Evolutionary conservation across 768 basidiomycete species (phyloP).

Genomic region (Ramaria sp.): DNA sequence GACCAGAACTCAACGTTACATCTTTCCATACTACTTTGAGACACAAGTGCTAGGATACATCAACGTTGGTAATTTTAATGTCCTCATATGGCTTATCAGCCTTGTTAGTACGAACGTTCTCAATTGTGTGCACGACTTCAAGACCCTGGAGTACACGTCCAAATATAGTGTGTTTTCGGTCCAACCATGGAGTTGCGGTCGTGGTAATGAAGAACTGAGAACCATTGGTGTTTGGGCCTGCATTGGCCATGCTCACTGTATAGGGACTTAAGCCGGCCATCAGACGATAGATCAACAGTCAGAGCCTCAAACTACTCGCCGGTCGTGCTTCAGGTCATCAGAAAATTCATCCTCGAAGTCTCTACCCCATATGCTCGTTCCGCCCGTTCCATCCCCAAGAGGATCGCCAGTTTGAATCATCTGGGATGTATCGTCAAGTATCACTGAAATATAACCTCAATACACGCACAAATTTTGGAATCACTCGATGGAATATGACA

Average conservation of each 20-base stretch:
- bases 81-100: constrained; percentile 86
- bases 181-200: constrained; percentile 86
- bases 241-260: constrained; percentile 92
- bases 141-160: constrained; percentile 80
- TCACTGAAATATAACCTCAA: neutral
- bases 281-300: neutral
- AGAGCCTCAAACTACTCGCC: constrained; percentile 33
- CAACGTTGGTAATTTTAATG: constrained; percentile 77
- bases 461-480: constrained; percentile 67
- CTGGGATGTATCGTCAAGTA: constrained; percentile 12
- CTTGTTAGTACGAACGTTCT: constrained; percentile 81
- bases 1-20: neutral
- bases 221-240: constrained; percentile 83
- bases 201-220: constrained; percentile 99
- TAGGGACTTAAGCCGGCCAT: constrained; percentile 53
- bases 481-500: constrained; percentile 93
- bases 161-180: constrained; percentile 88
- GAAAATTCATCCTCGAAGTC: constrained; percentile 94
- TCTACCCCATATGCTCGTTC: constrained; percentile 78
- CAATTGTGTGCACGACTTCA: constrained; percentile 85
- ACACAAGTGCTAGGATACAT: constrained; percentile 3
- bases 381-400: constrained; percentile 89
- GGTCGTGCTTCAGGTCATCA: constrained; percentile 81
- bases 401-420: constrained; percentile 98
- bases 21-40: neutral